Conservation (phyloP, 495 filamentous ascomycete species). For the Umbilicaria muhlenbergii region DNA sequence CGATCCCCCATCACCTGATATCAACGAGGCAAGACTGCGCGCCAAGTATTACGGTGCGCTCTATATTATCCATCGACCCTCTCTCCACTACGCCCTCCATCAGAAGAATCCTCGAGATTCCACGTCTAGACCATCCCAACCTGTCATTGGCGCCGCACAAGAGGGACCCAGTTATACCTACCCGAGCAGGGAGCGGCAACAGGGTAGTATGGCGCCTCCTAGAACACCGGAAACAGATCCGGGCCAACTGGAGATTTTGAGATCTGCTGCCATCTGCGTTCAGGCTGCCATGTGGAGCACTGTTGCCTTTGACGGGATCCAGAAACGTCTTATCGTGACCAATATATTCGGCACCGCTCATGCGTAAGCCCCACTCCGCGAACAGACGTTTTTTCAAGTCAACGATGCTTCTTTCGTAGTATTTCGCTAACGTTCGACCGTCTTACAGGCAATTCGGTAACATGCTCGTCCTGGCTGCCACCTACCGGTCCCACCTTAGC, state of each 20-base stretch:
- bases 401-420: neutral
- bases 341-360: constrained; percentile 93
- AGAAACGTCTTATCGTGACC: constrained; percentile 63
- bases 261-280: constrained; percentile 43
- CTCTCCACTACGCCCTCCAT: constrained; percentile 53
- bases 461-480: constrained; percentile 72
- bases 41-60: constrained; percentile 90
- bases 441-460: constrained; percentile 83
- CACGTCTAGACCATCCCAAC: constrained; percentile 14
- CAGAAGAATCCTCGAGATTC: constrained; percentile 21
- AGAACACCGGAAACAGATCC: constrained; percentile 3
- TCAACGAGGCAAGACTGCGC: constrained; percentile 70
- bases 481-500: constrained; percentile 43
- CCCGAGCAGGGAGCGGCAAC: neutral
- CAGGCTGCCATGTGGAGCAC: constrained; percentile 72
- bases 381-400: neutral
- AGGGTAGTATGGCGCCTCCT: constrained; percentile 18
- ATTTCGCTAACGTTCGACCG: neutral
- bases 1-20: constrained; percentile 54
- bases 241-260: constrained; percentile 24
- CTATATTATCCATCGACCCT: constrained; percentile 78
- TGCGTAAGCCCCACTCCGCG: constrained; percentile 54
- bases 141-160: neutral
- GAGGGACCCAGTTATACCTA: neutral
- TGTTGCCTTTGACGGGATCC: constrained; percentile 59